Evolutionary conservation across 2,329 filamentous ascomycete species (phyloP).

Genomic region (Pleomassaria siparia): DNA sequence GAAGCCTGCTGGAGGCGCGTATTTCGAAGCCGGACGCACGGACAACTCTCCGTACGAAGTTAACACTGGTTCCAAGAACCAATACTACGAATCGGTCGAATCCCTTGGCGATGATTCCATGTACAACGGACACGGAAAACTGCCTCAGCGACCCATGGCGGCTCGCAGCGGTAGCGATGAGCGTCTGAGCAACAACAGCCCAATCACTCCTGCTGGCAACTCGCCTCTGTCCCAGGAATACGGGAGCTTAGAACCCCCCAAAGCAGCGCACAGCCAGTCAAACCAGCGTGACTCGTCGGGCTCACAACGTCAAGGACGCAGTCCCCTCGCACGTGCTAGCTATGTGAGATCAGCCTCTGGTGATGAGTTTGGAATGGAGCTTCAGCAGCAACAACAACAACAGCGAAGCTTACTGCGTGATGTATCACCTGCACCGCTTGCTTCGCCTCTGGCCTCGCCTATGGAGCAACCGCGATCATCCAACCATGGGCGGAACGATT

Average conservation of each 20-base stretch:
- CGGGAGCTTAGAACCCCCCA: constrained; percentile 30
- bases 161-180: constrained; percentile 27
- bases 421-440: constrained; percentile 31
- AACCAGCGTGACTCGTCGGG: constrained; percentile 15
- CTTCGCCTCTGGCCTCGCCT: constrained; percentile 17
- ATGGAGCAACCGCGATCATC: constrained; percentile 11
- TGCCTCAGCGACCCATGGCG: constrained; percentile 24
- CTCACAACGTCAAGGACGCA: constrained; percentile 41
- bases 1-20: constrained; percentile 48
- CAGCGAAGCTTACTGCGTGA: constrained; percentile 37
- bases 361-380: constrained; percentile 35
- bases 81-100: constrained; percentile 38
- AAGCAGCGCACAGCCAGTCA: constrained; percentile 25
- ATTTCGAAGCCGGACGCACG: constrained; percentile 36
- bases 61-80: constrained; percentile 23
- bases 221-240: constrained; percentile 38
- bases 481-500: constrained; percentile 32
- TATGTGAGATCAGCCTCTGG: constrained; percentile 41
- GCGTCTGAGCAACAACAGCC: constrained; percentile 8
- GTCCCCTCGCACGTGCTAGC: constrained; percentile 50
- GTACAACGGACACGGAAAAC: constrained; percentile 30
- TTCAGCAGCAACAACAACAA: constrained; percentile 37
- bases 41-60: constrained; percentile 30
- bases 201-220: constrained; percentile 20
- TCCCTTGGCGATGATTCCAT: constrained; percentile 40